Conservation (phyloP, 345 rosid genomes). For the Rhodamnia rubescens region DNA sequence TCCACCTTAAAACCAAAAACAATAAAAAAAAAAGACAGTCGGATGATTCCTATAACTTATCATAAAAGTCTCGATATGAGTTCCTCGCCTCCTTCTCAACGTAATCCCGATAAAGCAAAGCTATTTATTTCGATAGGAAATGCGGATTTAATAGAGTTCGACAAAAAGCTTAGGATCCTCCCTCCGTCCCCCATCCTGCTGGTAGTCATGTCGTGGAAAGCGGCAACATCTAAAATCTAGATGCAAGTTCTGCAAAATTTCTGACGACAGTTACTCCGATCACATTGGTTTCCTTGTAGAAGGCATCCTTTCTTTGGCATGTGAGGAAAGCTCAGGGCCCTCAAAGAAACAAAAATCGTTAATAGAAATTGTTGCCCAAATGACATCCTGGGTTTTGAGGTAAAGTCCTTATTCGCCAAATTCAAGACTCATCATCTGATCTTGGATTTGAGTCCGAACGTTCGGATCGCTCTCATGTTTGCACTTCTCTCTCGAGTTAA, state of each 20-base stretch:
- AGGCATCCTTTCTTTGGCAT: background rate
- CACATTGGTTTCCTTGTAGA: background rate
- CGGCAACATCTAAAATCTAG: background rate
- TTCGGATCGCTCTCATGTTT: fast-evolving
- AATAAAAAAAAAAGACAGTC: too few relatives aligned
- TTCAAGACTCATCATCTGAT: background rate
- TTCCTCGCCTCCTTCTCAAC: too few relatives aligned
- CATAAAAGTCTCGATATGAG: too few relatives aligned
- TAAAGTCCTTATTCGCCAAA: background rate
- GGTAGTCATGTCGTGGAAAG: background rate
- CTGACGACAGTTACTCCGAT: background rate
- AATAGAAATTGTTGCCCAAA: background rate
- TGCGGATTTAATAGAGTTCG: background rate
- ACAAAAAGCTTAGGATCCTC: background rate
- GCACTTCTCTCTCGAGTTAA: background rate
- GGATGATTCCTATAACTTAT: fast-evolving
- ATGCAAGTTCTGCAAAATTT: background rate
- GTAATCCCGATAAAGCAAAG: background rate
- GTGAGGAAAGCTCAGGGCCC: too few relatives aligned
- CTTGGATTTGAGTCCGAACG: background rate
- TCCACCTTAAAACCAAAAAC: too few relatives aligned
- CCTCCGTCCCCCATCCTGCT: background rate
- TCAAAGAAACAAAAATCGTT: too few relatives aligned
- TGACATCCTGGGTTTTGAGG: background rate
- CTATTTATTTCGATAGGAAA: background rate